These are phyloP conservation scores for Corchorus capsularis DNA, from an alignment of 345 rosid species.

Conservation along the genomic window DNA sequence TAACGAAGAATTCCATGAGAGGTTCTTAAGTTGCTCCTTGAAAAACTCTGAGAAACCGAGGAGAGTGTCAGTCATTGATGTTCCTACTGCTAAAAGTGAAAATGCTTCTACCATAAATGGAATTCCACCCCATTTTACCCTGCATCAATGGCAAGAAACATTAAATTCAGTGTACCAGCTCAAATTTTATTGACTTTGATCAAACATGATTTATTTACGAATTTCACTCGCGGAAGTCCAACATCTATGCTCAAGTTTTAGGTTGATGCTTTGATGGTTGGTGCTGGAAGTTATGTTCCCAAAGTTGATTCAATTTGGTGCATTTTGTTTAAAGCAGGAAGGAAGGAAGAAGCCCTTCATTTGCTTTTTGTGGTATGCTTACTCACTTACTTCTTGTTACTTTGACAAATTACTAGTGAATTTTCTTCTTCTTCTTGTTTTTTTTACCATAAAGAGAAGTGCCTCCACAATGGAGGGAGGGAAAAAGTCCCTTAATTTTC, in stretches of 20 bases:
- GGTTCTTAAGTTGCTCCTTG: conserved; percentile 54
- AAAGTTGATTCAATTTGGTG: no score
- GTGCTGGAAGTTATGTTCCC: no score
- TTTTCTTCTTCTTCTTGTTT: no score
- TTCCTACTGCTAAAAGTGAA: conserved; percentile 65
- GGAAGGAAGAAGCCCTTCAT: no score
- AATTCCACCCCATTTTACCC: conserved; percentile 57
- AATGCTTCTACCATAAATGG: conserved; percentile 61
- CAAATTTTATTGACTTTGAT: not conserved
- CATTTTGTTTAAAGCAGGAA: no score
- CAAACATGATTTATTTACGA: not conserved
- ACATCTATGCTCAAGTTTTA: not conserved
- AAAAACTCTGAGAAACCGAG: conserved; percentile 67
- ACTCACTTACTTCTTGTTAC: no score
- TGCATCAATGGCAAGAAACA: conserved; percentile 10
- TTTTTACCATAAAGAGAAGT: no score
- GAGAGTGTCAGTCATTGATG: conserved; percentile 58
- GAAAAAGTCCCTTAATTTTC: no score
- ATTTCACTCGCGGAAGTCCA: not conserved
- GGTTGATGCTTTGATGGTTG: not conserved
- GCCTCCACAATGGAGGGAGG: no score
- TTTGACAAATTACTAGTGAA: no score
- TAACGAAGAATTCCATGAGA: conserved; percentile 16
- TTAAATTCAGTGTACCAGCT: not conserved
- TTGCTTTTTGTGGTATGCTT: no score